Conservation (phyloP, 768 basidiomycete genomes). For the Tricholoma terreum region DNA sequence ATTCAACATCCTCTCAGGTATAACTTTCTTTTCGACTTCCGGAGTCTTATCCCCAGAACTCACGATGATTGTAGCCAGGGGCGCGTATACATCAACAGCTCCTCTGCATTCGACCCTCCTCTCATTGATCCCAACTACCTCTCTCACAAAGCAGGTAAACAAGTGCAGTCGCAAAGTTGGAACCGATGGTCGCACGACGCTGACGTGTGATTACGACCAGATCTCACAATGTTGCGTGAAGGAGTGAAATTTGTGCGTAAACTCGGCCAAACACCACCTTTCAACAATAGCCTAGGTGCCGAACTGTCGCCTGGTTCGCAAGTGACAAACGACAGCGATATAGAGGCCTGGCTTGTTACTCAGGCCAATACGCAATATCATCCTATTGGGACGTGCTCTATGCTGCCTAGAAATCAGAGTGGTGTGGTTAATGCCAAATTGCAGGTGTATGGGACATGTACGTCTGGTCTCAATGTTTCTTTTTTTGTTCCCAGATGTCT, state of each 20-base stretch:
- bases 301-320: constrained; percentile 49
- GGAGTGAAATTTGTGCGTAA: constrained; percentile 61
- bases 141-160: constrained; percentile 47
- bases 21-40: neutral
- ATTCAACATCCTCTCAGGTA: constrained; percentile 62
- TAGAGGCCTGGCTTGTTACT: constrained; percentile 48
- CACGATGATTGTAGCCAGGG: constrained; percentile 41
- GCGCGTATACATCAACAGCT: constrained; percentile 57
- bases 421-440: constrained; percentile 57
- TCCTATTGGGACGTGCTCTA: constrained; percentile 54
- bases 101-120: constrained; percentile 56
- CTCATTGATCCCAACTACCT: constrained; percentile 68
- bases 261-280: constrained; percentile 49
- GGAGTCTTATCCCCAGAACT: neutral
- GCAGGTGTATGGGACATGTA: constrained; percentile 51
- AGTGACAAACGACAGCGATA: constrained; percentile 53
- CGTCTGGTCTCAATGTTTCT: neutral
- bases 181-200: neutral
- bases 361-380: constrained; percentile 55
- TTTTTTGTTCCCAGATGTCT: neutral
- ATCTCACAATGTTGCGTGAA: constrained; percentile 49
- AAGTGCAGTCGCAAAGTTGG: neutral
- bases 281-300: constrained; percentile 39
- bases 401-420: constrained; percentile 52
- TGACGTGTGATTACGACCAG: constrained; percentile 19